Evolutionary conservation across 768 basidiomycete genomes (phyloP).

Genomic region (Bullera alba): DNA sequence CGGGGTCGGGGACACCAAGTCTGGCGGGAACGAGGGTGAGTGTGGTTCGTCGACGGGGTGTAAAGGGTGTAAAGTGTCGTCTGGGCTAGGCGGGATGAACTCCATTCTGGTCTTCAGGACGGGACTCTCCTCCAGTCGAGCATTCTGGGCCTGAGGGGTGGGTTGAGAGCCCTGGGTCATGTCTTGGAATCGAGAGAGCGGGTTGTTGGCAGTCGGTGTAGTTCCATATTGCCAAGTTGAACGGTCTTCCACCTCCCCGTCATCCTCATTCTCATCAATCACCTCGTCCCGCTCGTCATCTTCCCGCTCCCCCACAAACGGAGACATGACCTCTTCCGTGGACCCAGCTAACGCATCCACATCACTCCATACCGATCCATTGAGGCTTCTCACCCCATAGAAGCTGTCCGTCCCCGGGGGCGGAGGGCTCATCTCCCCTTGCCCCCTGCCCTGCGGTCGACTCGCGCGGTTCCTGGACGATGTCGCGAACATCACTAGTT

Average conservation of each 20-base stretch:
- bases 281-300: not conserved
- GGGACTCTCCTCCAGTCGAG: not conserved
- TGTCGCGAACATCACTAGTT: too few species aligned
- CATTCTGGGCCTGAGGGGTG: too few species aligned
- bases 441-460: too few species aligned
- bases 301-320: not conserved
- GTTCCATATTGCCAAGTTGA: too few species aligned
- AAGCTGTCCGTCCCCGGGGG: conserved; percentile 12
- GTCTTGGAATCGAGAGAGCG: too few species aligned
- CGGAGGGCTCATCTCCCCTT: too few species aligned
- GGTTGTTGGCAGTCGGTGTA: too few species aligned
- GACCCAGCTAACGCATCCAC: not conserved
- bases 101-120: not conserved
- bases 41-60: not conserved
- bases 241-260: too few species aligned
- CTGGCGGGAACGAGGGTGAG: not conserved
- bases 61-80: conserved; percentile 15
- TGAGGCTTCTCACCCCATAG: conserved; percentile 15
- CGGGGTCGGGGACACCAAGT: not conserved
- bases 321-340: not conserved
- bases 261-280: not conserved
- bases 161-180: too few species aligned
- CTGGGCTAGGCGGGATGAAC: conserved; percentile 19
- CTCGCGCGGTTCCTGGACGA: too few species aligned
- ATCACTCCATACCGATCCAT: conserved; percentile 6